A percentile compares a stretch with the other conserved stretches of the same genome.
Conservation (phyloP, 164 flowering plant genomes). For the Houttuynia cordata region DNA sequence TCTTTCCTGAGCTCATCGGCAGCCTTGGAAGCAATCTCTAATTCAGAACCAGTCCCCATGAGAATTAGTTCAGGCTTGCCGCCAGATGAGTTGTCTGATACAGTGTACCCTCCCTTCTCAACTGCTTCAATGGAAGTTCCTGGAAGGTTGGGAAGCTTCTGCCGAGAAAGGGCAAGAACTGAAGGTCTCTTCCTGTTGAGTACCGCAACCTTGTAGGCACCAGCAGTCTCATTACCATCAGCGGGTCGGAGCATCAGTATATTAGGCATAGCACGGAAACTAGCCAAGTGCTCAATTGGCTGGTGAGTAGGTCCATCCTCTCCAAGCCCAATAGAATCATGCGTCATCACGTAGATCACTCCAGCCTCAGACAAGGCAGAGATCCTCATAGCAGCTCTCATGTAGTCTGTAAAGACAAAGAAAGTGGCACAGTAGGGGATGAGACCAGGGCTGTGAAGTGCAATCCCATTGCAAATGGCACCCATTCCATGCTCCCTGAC, state of each 20-base stretch:
- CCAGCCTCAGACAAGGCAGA: constrained; percentile 78
- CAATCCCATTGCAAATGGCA: constrained; percentile 90
- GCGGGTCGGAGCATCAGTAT: constrained; percentile 97
- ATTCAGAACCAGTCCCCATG: constrained; percentile 93
- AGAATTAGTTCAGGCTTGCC: constrained; percentile 87
- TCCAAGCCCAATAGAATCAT: constrained; percentile 96
- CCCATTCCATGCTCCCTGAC: constrained; percentile 98
- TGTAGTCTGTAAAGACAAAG: constrained; percentile 98
- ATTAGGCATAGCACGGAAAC: constrained; percentile 98
- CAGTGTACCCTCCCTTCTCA: constrained; percentile 78
- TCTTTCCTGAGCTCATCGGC: constrained; percentile 78
- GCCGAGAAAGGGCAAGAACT: constrained; percentile 84
- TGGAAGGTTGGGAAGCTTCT: constrained; percentile 70
- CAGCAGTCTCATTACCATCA: constrained; percentile 96
- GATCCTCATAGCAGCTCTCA: constrained; percentile 91
- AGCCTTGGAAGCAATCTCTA: constrained; percentile 83
- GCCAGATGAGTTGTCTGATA: constrained; percentile 73
- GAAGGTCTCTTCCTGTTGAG: constrained; percentile 77
- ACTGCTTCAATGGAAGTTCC: constrained; percentile 91
- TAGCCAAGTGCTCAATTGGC: constrained; percentile 97
- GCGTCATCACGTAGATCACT: constrained; percentile 96
- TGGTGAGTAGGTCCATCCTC: constrained; percentile 99
- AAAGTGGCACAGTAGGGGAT: constrained; percentile 96
- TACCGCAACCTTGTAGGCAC: constrained; percentile 85
- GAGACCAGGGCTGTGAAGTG: constrained; percentile 78